These are phyloP conservation scores for Coemansia sp. DNA, from an alignment of 192 early-diverging fungal genomes.

Conservation along the genomic window DNA sequence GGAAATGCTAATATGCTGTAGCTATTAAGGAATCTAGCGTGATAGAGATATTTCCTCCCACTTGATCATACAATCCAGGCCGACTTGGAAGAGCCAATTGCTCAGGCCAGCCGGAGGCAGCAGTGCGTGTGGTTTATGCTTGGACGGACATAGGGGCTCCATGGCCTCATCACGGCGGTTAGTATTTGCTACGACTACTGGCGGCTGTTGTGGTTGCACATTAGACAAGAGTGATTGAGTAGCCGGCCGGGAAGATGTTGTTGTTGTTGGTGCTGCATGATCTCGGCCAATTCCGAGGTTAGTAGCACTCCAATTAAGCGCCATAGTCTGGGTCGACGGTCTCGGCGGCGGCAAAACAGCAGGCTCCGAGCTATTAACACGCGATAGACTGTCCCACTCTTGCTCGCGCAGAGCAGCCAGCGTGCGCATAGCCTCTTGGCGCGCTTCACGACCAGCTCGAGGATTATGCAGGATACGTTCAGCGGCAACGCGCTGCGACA, in stretches of 20 bases:
- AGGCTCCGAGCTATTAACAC: constrained; percentile 2
- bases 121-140: neutral
- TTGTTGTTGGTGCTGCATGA: neutral
- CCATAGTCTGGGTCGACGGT: constrained; percentile 22
- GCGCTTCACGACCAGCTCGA: constrained; percentile 9
- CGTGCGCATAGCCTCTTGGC: constrained; percentile 23
- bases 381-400: constrained; percentile 9
- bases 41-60: constrained; percentile 47
- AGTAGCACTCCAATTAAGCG: neutral
- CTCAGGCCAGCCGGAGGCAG: constrained; percentile 36
- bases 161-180: constrained; percentile 37
- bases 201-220: neutral
- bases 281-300: neutral
- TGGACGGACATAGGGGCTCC: constrained; percentile 35
- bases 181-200: neutral
- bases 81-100: constrained; percentile 56
- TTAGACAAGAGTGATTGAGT: neutral
- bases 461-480: constrained; percentile 19
- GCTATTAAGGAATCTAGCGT: constrained; percentile 23
- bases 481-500: constrained; percentile 17
- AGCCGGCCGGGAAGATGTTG: too few relatives aligned
- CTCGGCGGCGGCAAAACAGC: constrained; percentile 16
- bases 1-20: too few relatives aligned
- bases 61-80: constrained; percentile 53
- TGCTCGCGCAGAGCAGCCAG: constrained; percentile 18